These are phyloP conservation scores for Xylaria sp. DNA, from an alignment of 2,329 filamentous ascomycete species.

Conservation along the genomic window DNA sequence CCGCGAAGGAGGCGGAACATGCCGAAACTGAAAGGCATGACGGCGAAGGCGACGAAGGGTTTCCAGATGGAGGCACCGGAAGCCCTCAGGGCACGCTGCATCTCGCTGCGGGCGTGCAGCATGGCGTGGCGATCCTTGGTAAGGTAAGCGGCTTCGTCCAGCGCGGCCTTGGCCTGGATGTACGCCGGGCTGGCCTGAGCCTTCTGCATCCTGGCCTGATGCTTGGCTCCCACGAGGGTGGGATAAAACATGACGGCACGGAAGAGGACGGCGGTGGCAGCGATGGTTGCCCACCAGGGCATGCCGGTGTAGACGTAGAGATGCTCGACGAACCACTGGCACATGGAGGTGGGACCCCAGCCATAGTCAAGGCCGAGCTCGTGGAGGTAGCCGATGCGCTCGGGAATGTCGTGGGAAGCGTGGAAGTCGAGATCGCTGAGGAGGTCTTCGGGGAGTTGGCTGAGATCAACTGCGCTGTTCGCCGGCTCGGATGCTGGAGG, in stretches of 20 bases:
- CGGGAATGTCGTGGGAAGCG: conserved; percentile 70
- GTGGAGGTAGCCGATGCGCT: conserved; percentile 84
- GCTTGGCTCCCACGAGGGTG: conserved; percentile 70
- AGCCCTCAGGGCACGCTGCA: conserved; percentile 62
- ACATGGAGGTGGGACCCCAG: conserved; percentile 76
- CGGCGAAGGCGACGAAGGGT: conserved; percentile 65
- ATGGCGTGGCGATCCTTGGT: conserved; percentile 60
- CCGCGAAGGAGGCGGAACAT: conserved; percentile 80
- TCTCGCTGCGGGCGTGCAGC: conserved; percentile 59
- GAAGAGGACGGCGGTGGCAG: conserved; percentile 71
- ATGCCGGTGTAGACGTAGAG: conserved; percentile 79
- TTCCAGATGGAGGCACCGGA: conserved; percentile 65
- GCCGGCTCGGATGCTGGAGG: conserved; percentile 2
- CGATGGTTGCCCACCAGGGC: conserved; percentile 85
- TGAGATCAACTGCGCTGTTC: conserved; percentile 29
- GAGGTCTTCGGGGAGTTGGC: conserved; percentile 42
- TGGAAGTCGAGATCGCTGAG: conserved; percentile 25
- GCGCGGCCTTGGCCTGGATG: conserved; percentile 60
- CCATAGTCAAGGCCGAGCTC: conserved; percentile 88
- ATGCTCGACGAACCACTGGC: conserved; percentile 84
- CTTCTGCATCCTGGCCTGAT: conserved; percentile 69
- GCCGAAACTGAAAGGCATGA: conserved; percentile 79
- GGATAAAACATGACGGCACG: conserved; percentile 75
- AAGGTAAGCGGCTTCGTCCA: conserved; percentile 56
- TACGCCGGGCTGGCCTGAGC: conserved; percentile 67